Evolutionary conservation across 129 eudicot species (phyloP).

Genomic region (Tagetes patula): DNA sequence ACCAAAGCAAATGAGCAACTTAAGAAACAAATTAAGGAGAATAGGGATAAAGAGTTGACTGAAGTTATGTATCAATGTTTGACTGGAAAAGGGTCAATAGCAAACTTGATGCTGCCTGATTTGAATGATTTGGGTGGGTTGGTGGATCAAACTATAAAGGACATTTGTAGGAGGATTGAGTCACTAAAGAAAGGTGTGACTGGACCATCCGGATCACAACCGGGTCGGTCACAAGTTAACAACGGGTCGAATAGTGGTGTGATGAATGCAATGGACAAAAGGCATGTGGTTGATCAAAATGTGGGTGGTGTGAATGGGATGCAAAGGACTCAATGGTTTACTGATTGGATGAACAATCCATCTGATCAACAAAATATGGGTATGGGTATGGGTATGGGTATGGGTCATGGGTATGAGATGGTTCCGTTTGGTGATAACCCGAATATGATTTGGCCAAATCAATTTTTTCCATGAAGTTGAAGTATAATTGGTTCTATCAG

Average conservation of each 20-base stretch:
- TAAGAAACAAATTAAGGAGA: constrained; percentile 40
- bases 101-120: constrained; percentile 39
- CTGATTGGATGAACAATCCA: constrained; percentile 41
- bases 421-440: constrained; percentile 26
- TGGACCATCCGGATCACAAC: not conserved
- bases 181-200: constrained; percentile 30
- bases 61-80: constrained; percentile 55
- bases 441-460: constrained; percentile 31
- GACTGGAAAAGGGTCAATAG: constrained; percentile 44
- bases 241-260: not conserved
- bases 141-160: constrained; percentile 46
- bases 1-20: constrained; percentile 34
- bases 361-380: constrained; percentile 29
- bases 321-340: constrained; percentile 34
- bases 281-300: constrained; percentile 24
- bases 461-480: constrained; percentile 28
- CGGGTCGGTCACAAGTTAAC: constrained; percentile 5
- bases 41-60: constrained; percentile 54
- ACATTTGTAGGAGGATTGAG: constrained; percentile 38
- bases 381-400: constrained; percentile 28
- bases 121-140: constrained; percentile 47
- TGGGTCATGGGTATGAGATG: constrained; percentile 39
- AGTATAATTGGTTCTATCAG: not conserved
- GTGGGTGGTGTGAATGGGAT: constrained; percentile 21
- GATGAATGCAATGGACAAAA: constrained; percentile 31